Base-by-base conservation (phyloP, 768 basidiomycete genomes). In the Guyanaporus albipodus region DNA sequence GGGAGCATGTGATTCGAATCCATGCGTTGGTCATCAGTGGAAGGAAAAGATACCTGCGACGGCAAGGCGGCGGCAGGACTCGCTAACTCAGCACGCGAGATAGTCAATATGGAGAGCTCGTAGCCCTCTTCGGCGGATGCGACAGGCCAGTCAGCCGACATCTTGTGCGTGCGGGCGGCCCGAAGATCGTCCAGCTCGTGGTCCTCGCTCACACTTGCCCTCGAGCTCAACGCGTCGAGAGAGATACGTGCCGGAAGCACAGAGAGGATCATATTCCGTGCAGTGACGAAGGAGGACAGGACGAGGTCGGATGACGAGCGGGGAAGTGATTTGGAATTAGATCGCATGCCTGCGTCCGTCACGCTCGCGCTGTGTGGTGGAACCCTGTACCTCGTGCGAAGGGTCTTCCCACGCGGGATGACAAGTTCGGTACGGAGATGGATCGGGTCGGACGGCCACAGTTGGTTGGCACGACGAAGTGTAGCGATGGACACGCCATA, bases 371-470 rank as follows among this genome's bases (percentile, higher is more conserved):
- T n/a, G n/a, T n/a, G n/a, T n/a, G 19, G 15, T 12, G 21, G 23
- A 22, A n/a, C n/a, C 28, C 33, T 65, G 21, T 18, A 36, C 27
- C 50, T 47, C 5, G 29, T 6, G 9, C 31, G 49, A 34, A 38
- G 44, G 4, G 33, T 14, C 28, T 62, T 32, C 18, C 56, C 52
- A 1, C 41, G 54, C 0, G 94, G 92, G 46, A 98, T 85, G 58
- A 87, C 83, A 28, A 96, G 79, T 6, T 80, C 73, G 37, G 82
- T 82, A 23, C 94, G 86, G 27, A 93, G 77, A 67, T 95, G 91
- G 37, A 99, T 87, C 1, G 91, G 78, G 62, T 98, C 96, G 7
- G 89, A 86, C 6, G 91, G 66, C 96, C 96, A 99, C 8, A 99
- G 73, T 54, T 93, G 90, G 66, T 99, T 99, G 38, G 84, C 83